Percentiles rank a stretch among this genome's conserved stretches.
Conservation (phyloP, 2,329 filamentous ascomycete genomes). For the Venturia oleaginea region DNA sequence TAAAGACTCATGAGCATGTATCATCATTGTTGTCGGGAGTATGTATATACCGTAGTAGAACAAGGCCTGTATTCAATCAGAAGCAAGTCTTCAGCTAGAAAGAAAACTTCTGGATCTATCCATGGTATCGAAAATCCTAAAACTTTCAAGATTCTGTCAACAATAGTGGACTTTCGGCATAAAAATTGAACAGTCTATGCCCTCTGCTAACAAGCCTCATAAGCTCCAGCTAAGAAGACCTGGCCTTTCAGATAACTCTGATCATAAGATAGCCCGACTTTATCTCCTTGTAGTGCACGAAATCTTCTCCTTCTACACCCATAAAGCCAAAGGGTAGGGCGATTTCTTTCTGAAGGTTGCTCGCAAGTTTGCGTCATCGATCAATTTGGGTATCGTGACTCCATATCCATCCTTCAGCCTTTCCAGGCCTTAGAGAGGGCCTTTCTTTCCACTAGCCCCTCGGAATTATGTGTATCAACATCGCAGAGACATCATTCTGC, state of each 20-base stretch:
- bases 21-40: not conserved
- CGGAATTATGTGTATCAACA: not conserved
- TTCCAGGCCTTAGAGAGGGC: not conserved
- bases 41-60: not conserved
- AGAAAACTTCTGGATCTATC: not conserved
- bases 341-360: not conserved
- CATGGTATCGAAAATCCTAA: too few species aligned
- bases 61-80: not conserved
- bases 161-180: not conserved
- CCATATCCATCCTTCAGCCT: not conserved
- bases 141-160: too few species aligned
- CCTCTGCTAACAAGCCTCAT: not conserved
- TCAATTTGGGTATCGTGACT: not conserved
- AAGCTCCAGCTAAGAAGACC: not conserved
- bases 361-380: not conserved
- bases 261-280: not conserved
- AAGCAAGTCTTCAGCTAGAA: not conserved
- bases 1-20: not conserved
- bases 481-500: not conserved
- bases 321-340: not conserved
- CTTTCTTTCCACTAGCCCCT: not conserved
- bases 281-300: not conserved
- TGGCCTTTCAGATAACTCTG: not conserved
- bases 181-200: not conserved
- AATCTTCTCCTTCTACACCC: not conserved